A percentile compares a stretch with the other conserved stretches of the same genome.
phyloP scores from a whole-genome alignment of 2,329 filamentous ascomycete species.

The Exophiala phaeomuriformis region DNA sequence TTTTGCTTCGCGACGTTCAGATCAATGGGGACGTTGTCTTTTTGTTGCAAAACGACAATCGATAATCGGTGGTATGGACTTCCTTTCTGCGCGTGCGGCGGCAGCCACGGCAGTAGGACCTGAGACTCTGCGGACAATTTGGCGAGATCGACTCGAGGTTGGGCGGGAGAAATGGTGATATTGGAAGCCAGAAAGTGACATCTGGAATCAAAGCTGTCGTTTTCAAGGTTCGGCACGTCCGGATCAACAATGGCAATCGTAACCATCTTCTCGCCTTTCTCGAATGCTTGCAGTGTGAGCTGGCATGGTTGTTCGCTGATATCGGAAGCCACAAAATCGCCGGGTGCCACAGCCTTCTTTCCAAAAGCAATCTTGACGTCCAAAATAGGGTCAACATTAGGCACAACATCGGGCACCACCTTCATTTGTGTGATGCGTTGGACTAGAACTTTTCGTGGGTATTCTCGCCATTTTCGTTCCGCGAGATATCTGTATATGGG shows the following conservation, averaged over 20 bases:
- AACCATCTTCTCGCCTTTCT: slow-evolving; percentile 71
- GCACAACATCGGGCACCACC: slow-evolving; percentile 80
- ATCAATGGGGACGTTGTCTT: slow-evolving; percentile 53
- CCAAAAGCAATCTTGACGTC: slow-evolving; percentile 79
- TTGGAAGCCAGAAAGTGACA: slow-evolving; percentile 83
- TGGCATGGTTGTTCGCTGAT: slow-evolving; percentile 67
- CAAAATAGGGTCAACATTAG: slow-evolving; percentile 66
- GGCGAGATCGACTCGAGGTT: slow-evolving; percentile 58
- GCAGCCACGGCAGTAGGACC: slow-evolving; percentile 71
- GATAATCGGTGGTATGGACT: slow-evolving; percentile 83
- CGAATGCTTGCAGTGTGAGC: slow-evolving; percentile 77
- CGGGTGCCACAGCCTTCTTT: slow-evolving; percentile 61
- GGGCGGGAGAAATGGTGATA: slow-evolving; percentile 55
- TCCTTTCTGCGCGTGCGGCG: slow-evolving; percentile 82
- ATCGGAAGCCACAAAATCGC: slow-evolving; percentile 67
- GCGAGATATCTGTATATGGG: slow-evolving; percentile 91
- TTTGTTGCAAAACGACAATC: slow-evolving; percentile 76
- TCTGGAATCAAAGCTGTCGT: slow-evolving; percentile 68
- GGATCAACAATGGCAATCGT: slow-evolving; percentile 81
- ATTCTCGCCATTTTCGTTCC: slow-evolving; percentile 76
- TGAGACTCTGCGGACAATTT: slow-evolving; percentile 55
- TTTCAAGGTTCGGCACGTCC: slow-evolving; percentile 74
- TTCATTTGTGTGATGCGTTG: slow-evolving; percentile 84
- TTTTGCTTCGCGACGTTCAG: slow-evolving; percentile 49
- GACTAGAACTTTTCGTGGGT: slow-evolving; percentile 68